phyloP scores from a whole-genome alignment of 2,329 filamentous ascomycete species.

The Rutstroemia sp. region DNA sequence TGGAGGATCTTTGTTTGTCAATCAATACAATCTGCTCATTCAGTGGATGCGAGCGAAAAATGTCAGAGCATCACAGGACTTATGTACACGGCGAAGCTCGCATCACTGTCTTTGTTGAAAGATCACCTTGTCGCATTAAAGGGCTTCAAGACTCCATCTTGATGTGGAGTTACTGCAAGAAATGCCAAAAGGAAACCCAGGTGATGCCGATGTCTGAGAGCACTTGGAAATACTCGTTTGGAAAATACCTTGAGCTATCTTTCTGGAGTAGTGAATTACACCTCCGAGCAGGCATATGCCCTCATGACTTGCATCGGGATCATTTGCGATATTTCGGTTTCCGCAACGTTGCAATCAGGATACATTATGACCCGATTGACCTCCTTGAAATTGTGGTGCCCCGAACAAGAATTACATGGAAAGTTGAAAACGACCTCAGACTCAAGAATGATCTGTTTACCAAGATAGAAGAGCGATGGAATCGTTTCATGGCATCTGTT shows the following conservation, averaged over 20 bases:
- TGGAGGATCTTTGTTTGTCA: slow-evolving; percentile 77
- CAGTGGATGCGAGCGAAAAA: slow-evolving; percentile 78
- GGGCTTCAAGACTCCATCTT: slow-evolving; percentile 69
- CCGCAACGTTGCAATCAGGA: slow-evolving; percentile 74
- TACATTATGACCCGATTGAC: slow-evolving; percentile 90
- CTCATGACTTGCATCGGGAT: slow-evolving; percentile 87
- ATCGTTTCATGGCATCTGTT: slow-evolving; percentile 82
- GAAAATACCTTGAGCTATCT: slow-evolving; percentile 93
- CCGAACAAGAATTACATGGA: slow-evolving; percentile 87
- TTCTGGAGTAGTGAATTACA: slow-evolving; percentile 89
- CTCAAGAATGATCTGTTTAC: slow-evolving; percentile 89
- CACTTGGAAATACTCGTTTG: slow-evolving; percentile 97
- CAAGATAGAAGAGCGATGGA: slow-evolving; percentile 74
- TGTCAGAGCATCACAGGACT: slow-evolving; percentile 89
- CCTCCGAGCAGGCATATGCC: slow-evolving; percentile 66
- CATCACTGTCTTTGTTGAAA: slow-evolving; percentile 84
- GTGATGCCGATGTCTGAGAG: slow-evolving; percentile 86
- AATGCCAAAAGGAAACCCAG: slow-evolving; percentile 84
- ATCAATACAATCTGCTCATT: slow-evolving; percentile 72
- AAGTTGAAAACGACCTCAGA: slow-evolving; percentile 86
- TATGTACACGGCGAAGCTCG: slow-evolving; percentile 96
- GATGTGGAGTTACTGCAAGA: slow-evolving; percentile 97
- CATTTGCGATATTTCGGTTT: slow-evolving; percentile 91
- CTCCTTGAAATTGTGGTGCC: slow-evolving; percentile 93
- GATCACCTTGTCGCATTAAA: slow-evolving; percentile 57